phyloP scores from a whole-genome alignment of 2,329 filamentous ascomycete genomes.

The Microdochium paspali region DNA sequence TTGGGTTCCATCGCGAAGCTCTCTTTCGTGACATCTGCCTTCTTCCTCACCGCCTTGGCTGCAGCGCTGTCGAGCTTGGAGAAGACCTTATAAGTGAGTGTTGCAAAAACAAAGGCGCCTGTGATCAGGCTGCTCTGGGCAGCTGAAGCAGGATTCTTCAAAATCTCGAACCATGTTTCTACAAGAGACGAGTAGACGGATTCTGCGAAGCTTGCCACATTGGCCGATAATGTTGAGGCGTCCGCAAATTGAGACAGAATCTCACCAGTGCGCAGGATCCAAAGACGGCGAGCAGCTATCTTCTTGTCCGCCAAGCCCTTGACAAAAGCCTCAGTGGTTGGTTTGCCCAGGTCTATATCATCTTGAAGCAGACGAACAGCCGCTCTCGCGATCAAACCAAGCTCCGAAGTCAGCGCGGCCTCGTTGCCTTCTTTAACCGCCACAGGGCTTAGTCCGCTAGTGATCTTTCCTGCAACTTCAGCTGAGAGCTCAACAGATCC shows the following conservation, averaged over 20 bases:
- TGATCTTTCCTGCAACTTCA: conserved; percentile 56
- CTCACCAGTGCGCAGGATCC: conserved; percentile 68
- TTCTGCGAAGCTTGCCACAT: conserved; percentile 41
- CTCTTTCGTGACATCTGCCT: conserved; percentile 53
- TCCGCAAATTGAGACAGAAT: conserved; percentile 51
- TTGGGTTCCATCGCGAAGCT: conserved; percentile 66
- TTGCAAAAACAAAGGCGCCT: conserved; percentile 64
- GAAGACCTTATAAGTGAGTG: conserved; percentile 48
- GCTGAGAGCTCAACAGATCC: conserved; percentile 50
- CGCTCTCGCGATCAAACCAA: conserved; percentile 60
- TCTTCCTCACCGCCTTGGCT: conserved; percentile 40
- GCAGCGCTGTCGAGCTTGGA: conserved; percentile 45
- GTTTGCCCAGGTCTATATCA: conserved; percentile 51
- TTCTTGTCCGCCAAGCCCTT: conserved; percentile 88
- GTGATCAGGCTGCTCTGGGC: conserved; percentile 77
- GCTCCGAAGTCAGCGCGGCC: conserved; percentile 65
- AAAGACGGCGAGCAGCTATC: conserved; percentile 63
- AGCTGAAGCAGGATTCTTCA: conserved; percentile 67
- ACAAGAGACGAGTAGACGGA: conserved; percentile 45
- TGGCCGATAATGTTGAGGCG: conserved; percentile 24
- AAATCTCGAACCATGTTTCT: conserved; percentile 68
- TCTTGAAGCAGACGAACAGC: conserved; percentile 52
- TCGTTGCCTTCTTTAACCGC: conserved; percentile 86
- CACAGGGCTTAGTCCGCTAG: conserved; percentile 55
- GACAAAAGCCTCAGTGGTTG: conserved; percentile 58